A percentile compares a stretch with the other conserved stretches of the same genome.
Conservation (phyloP, 2,329 filamentous ascomycete species). For the Acarospora socialis region DNA sequence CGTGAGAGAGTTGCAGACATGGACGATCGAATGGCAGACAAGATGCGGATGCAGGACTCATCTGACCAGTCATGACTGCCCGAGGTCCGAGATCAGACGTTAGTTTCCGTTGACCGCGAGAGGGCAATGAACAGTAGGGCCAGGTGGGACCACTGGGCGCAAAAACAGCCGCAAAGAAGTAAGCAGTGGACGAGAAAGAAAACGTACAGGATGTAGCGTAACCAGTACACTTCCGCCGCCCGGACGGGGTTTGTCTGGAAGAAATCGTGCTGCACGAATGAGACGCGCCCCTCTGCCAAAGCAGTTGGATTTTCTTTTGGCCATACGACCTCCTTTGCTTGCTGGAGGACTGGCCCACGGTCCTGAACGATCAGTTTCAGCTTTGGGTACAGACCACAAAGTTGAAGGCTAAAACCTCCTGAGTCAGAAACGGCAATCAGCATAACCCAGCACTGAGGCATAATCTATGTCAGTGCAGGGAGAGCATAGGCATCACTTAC, state of each 20-base stretch:
- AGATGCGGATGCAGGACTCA: background rate
- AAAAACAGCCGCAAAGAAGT: background rate
- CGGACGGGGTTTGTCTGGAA: conserved; percentile 6
- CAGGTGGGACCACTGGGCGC: background rate
- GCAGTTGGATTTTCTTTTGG: conserved; percentile 18
- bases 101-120: no score
- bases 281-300: conserved; percentile 11
- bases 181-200: background rate
- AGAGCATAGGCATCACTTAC: conserved; percentile 9
- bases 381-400: conserved; percentile 21
- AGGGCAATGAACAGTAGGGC: background rate
- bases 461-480: background rate
- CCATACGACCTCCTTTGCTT: conserved; percentile 19
- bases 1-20: conserved; percentile 8
- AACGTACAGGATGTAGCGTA: conserved; percentile 5
- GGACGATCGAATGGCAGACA: background rate
- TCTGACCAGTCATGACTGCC: background rate
- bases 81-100: background rate
- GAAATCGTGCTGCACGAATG: conserved; percentile 12
- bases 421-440: no score
- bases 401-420: conserved; percentile 19
- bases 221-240: conserved; percentile 7
- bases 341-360: conserved; percentile 17
- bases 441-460: conserved; percentile 7
- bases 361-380: conserved; percentile 27